phyloP scores from a whole-genome alignment of 2,329 filamentous ascomycete genomes.

The Hypoxylon sp. region DNA sequence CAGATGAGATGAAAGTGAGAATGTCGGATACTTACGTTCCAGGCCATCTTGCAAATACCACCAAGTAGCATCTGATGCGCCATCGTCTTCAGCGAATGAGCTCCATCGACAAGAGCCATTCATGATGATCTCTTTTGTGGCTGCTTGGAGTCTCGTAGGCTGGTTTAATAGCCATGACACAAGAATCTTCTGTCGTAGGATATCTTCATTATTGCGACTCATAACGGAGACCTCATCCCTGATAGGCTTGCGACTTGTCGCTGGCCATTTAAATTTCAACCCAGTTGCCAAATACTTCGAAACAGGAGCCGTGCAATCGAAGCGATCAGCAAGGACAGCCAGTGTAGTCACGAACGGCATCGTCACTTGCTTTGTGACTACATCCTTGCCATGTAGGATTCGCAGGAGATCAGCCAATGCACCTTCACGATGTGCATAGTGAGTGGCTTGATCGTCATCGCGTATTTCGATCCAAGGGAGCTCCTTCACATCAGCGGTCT shows the following conservation, averaged over 20 bases:
- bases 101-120: conserved; percentile 74
- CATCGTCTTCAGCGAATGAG: conserved; percentile 54
- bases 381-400: conserved; percentile 72
- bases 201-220: conserved; percentile 71
- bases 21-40: conserved; percentile 66
- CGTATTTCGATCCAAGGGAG: conserved; percentile 76
- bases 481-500: conserved; percentile 63
- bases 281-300: conserved; percentile 66
- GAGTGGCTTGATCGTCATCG: conserved; percentile 78
- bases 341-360: conserved; percentile 76
- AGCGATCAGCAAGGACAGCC: conserved; percentile 80
- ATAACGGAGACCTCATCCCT: conserved; percentile 52
- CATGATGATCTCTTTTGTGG: conserved; percentile 76
- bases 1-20: neutral
- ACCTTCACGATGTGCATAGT: conserved; percentile 69
- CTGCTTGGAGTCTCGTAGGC: conserved; percentile 70
- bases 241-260: conserved; percentile 59
- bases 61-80: conserved; percentile 66
- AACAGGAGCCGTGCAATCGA: conserved; percentile 73
- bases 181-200: conserved; percentile 77
- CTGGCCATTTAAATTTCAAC: conserved; percentile 69
- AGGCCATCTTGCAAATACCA: conserved; percentile 79
- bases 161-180: conserved; percentile 76
- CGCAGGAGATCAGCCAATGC: conserved; percentile 77
- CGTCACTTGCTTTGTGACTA: conserved; percentile 60